A percentile compares a stretch with the other conserved stretches of the same genome.
phyloP scores from a whole-genome alignment of 2,329 filamentous ascomycete species.

The Alternaria tenuissima region DNA sequence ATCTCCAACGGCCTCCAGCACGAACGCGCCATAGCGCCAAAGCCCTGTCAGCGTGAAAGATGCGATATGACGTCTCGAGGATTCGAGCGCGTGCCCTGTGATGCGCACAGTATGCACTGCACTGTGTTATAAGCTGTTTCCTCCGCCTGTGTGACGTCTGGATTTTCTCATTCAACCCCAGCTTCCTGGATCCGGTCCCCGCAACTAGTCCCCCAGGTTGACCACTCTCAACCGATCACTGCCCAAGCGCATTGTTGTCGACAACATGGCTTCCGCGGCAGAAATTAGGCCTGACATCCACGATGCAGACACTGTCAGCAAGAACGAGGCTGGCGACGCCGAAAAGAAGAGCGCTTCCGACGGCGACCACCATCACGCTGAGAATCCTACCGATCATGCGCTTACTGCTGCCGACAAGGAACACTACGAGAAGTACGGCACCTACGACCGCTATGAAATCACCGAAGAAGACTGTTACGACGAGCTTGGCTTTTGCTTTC shows the following conservation, averaged over 20 bases:
- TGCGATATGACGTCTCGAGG: slow-evolving; percentile 26
- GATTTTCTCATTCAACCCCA: slow-evolving; percentile 4
- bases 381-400: slow-evolving; percentile 24
- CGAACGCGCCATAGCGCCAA: slow-evolving; percentile 19
- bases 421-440: slow-evolving; percentile 46
- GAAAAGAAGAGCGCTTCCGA: slow-evolving; percentile 40
- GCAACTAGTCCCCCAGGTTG: background rate
- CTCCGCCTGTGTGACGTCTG: slow-evolving; percentile 8
- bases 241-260: slow-evolving; percentile 3
- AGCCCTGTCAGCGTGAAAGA: slow-evolving; percentile 12
- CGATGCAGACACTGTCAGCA: slow-evolving; percentile 25
- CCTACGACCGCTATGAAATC: slow-evolving; percentile 58
- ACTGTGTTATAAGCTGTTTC: slow-evolving; percentile 9
- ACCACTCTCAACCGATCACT: background rate
- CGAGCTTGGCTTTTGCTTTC: slow-evolving; percentile 58
- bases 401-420: slow-evolving; percentile 34
- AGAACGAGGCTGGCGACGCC: slow-evolving; percentile 21
- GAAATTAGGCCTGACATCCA: slow-evolving; percentile 26
- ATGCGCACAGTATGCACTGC: slow-evolving; percentile 14
- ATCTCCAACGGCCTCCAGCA: slow-evolving; percentile 13
- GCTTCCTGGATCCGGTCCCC: slow-evolving; percentile 4
- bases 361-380: slow-evolving; percentile 26
- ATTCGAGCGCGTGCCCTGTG: slow-evolving; percentile 12
- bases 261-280: slow-evolving; percentile 27
- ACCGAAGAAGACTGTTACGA: slow-evolving; percentile 61